Conservation (phyloP, 2,329 filamentous ascomycete species). For the Nothophaeocryptopus gaeumannii region DNA sequence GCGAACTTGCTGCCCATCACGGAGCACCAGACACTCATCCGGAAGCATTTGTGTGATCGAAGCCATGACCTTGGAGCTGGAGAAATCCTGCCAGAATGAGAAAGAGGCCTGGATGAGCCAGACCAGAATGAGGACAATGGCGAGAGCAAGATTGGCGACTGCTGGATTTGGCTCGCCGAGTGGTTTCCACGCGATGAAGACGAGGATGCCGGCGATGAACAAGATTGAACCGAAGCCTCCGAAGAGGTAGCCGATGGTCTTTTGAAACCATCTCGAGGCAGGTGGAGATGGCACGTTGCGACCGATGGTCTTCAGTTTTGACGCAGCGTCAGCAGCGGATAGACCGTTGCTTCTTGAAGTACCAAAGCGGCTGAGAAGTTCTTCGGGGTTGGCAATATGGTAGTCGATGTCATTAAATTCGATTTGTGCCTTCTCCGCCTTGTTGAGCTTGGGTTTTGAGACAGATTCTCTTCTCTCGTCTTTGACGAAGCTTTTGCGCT, state of each 20-base stretch:
- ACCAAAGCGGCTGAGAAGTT: constrained; percentile 59
- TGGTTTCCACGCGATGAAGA: constrained; percentile 75
- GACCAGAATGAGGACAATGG: constrained; percentile 68
- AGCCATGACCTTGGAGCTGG: constrained; percentile 71
- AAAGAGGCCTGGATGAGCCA: constrained; percentile 58
- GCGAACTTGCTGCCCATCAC: constrained; percentile 52
- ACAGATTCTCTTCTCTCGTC: constrained; percentile 8
- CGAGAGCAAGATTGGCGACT: constrained; percentile 67
- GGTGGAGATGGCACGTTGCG: constrained; percentile 65
- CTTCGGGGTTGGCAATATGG: constrained; percentile 59
- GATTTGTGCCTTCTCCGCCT: constrained; percentile 30
- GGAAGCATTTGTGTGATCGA: constrained; percentile 80
- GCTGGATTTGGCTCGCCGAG: constrained; percentile 54
- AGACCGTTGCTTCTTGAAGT: constrained; percentile 59
- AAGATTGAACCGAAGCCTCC: constrained; percentile 73
- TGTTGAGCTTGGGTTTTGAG: constrained; percentile 14
- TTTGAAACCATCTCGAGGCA: constrained; percentile 57
- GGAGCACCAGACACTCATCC: constrained; percentile 64
- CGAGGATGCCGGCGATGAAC: constrained; percentile 65
- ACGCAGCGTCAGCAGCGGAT: constrained; percentile 55
- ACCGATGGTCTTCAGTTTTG: constrained; percentile 59
- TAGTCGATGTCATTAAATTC: constrained; percentile 57
- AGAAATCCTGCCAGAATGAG: constrained; percentile 68
- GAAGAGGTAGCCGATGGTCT: constrained; percentile 69
- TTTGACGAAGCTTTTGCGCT: constrained; percentile 30